A percentile compares a stretch with the other conserved stretches of the same genome.
Conservation (phyloP, 202 grass and related monocot species). For the Setaria viridis region DNA sequence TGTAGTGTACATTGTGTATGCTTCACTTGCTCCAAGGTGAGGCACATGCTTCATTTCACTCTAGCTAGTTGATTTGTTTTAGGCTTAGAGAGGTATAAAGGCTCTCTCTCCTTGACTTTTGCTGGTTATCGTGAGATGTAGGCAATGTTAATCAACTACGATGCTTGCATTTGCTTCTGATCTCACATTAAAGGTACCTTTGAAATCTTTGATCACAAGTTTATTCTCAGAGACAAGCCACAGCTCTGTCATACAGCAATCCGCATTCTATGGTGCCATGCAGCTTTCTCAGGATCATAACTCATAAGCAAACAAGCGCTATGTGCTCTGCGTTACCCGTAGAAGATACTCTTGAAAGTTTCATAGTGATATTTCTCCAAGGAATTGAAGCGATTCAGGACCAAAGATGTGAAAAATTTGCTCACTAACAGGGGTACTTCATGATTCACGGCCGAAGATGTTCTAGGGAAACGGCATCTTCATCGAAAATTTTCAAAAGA, state of each 20-base stretch:
- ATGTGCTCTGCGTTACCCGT: not conserved
- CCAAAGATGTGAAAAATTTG: not conserved
- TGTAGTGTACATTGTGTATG: not conserved
- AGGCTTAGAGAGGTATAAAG: conserved; percentile 19
- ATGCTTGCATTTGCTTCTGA: conserved; percentile 45
- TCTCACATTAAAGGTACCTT: conserved; percentile 21
- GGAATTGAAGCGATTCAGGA: not conserved
- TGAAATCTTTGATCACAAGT: conserved; percentile 19
- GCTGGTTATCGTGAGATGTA: conserved; percentile 20
- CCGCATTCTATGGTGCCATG: no score
- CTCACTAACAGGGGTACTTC: not conserved
- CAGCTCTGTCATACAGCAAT: not conserved
- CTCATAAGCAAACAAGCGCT: no score
- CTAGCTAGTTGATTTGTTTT: conserved; percentile 26
- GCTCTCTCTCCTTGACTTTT: conserved; percentile 34
- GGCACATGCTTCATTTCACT: conserved; percentile 47
- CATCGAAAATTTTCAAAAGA: not conserved
- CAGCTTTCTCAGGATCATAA: no score
- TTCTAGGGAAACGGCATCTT: not conserved
- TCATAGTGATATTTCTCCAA: not conserved
- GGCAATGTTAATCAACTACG: conserved; percentile 19
- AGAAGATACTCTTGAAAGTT: not conserved
- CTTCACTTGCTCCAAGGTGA: conserved; percentile 41
- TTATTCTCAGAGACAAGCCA: conserved; percentile 1
- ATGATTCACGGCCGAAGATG: not conserved